Evolutionary conservation across 768 basidiomycete species (phyloP).

Genomic region (Tylopilus intermedius): DNA sequence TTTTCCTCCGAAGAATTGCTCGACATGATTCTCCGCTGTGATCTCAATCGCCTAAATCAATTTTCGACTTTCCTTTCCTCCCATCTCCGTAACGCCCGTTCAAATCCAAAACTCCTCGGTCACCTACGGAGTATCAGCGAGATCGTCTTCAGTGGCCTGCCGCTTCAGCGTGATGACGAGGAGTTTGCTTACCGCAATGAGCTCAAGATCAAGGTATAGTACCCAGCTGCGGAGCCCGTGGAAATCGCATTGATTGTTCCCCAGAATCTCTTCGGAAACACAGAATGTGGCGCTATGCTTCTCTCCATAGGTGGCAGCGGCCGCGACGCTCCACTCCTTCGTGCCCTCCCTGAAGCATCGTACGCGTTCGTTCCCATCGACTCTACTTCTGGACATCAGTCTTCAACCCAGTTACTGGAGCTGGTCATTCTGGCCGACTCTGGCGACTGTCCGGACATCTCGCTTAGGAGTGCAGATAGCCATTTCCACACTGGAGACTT

Average conservation of each 20-base stretch:
- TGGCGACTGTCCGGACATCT: slow-evolving; percentile 60
- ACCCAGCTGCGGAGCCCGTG: slow-evolving; percentile 12
- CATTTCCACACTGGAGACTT: slow-evolving; percentile 79
- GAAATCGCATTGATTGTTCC: slow-evolving; percentile 19
- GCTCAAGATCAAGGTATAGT: slow-evolving; percentile 56
- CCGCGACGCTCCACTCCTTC: slow-evolving; percentile 47
- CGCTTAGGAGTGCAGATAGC: slow-evolving; percentile 57
- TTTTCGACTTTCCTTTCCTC: slow-evolving; percentile 65
- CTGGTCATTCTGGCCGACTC: slow-evolving; percentile 66
- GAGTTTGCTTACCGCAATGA: slow-evolving; percentile 63
- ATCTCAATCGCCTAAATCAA: slow-evolving; percentile 71
- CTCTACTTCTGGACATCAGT: slow-evolving; percentile 41
- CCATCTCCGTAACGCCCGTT: slow-evolving; percentile 57
- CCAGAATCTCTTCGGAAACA: slow-evolving; percentile 77
- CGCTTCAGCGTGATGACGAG: slow-evolving; percentile 63
- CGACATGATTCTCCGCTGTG: slow-evolving; percentile 63
- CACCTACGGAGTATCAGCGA: slow-evolving; percentile 56
- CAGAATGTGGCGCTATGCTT: slow-evolving; percentile 73
- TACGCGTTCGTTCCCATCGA: slow-evolving; percentile 66
- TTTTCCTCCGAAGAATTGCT: slow-evolving; percentile 64
- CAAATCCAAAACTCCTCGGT: slow-evolving; percentile 55
- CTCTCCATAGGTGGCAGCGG: slow-evolving; percentile 52
- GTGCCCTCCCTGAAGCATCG: slow-evolving; percentile 54
- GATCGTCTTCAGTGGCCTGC: slow-evolving; percentile 60
- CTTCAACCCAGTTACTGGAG: slow-evolving; percentile 56